Evolutionary conservation across 805 yeast species (phyloP), one percentile per base, ranked within the genome.

Genomic region (Candida glaebosa): DNA sequence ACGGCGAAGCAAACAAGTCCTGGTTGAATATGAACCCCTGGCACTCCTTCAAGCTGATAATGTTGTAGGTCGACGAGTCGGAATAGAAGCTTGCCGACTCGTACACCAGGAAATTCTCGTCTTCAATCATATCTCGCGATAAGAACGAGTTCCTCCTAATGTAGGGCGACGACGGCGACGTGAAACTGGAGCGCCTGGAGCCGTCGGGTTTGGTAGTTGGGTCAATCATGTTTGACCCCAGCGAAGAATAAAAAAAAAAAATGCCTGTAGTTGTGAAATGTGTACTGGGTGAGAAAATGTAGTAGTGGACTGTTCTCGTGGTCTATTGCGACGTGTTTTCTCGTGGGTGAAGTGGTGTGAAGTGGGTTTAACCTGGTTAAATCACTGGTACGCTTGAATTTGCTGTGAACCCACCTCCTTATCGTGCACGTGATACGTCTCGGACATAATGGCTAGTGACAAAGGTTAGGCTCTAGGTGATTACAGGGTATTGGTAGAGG

Each of bases 21-120:
- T 84, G 90, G 56, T 84, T 84, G 78, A 87, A 84, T 2, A 76
- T 60, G 51, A 84, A 84, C 2, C 93, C 93, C 54, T 84, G 90
- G 24, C 83, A 75, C 51, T 82, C 84, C 18, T 68, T 70, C 31
- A 81, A 61, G 12, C 76, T 69, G 28, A 81, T 67, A 12, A 67
- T 59, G 42, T 54, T 63, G 43, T 56, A 60, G 12, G 38, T 50
- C 1, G 59, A 41, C 3, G 56, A 36, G 19, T 57, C 60, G 31
- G 54, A 49, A 31, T 57, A 59, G 44, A 67, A 70, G 38, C 57
- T 58, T 9, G 65, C 53, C 14, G 68, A 48, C 51, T 80, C 81
- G 47, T 81, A 81, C 3, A 78, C 73, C 20, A 76, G 68, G 43
- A 70, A 73, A 39, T 71, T 69, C 51, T 81, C 87, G 52, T 73